These are phyloP conservation scores for Mediolabrus comicus DNA, from an alignment of 108 stramenopile genomes.

Conservation along the genomic window DNA sequence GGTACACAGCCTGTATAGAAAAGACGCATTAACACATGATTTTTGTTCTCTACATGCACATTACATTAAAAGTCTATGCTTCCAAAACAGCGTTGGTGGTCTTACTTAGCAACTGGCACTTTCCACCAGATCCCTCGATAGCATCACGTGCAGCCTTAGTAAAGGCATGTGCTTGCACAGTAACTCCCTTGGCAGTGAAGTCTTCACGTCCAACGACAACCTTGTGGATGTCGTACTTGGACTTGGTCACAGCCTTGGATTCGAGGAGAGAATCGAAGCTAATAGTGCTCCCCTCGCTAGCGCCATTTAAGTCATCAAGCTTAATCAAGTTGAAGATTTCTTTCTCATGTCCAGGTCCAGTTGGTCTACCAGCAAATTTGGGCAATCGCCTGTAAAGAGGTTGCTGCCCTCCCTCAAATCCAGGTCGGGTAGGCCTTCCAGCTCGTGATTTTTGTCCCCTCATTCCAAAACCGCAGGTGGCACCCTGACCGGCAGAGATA, in stretches of 20 bases:
- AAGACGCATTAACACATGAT: too few relatives aligned
- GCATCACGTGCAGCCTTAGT: constrained; percentile 85
- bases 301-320: constrained; percentile 79
- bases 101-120: constrained; percentile 85
- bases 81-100: constrained; percentile 87
- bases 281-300: constrained; percentile 70
- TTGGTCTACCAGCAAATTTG: constrained; percentile 90
- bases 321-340: constrained; percentile 93
- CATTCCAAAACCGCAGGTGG: constrained; percentile 97
- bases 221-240: constrained; percentile 88
- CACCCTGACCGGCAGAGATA: constrained; percentile 96
- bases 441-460: constrained; percentile 94
- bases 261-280: constrained; percentile 82
- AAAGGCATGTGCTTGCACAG: constrained; percentile 97
- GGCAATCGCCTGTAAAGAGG: constrained; percentile 95
- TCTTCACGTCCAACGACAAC: constrained; percentile 78
- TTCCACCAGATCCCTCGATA: constrained; percentile 94
- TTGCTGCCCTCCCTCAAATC: constrained; percentile 97
- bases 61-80: constrained; percentile 26
- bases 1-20: too few relatives aligned
- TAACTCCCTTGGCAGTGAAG: constrained; percentile 85
- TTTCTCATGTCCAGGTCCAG: constrained; percentile 92
- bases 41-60: background rate
- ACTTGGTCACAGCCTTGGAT: constrained; percentile 75
- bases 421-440: constrained; percentile 85